These are phyloP conservation scores for Coniferiporia sulphurascens DNA, from an alignment of 1,284 basidiomycete genomes.

Conservation along the genomic window DNA sequence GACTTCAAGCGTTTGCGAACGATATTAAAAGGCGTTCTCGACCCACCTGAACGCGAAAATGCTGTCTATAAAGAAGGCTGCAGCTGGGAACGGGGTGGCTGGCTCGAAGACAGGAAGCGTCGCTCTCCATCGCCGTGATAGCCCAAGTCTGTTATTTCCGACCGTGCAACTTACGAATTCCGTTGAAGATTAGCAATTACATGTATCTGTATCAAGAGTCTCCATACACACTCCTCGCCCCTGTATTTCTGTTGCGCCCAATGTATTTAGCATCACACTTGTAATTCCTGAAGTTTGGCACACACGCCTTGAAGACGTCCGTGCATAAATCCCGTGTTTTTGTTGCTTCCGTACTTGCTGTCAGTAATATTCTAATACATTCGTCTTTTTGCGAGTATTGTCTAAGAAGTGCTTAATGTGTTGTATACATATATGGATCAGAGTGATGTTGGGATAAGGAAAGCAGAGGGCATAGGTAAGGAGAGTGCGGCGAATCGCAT, in stretches of 20 bases:
- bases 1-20: conserved; percentile 67
- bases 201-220: neutral
- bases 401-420: neutral
- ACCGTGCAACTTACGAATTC: neutral
- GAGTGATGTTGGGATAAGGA: neutral
- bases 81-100: conserved; percentile 72
- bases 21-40: conserved; percentile 57
- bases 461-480: neutral
- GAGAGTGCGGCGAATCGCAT: neutral
- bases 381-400: neutral
- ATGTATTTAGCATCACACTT: neutral
- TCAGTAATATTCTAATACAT: neutral
- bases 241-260: neutral
- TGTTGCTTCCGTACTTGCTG: neutral
- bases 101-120: conserved; percentile 28
- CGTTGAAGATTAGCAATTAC: neutral
- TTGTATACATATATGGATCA: neutral
- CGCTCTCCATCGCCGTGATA: neutral
- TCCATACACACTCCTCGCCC: too few relatives aligned
- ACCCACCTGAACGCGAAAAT: conserved; percentile 43
- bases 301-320: neutral
- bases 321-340: neutral
- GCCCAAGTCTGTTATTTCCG: neutral
- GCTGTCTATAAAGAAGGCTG: conserved; percentile 57
- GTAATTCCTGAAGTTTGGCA: neutral